Evolutionary conservation across 306 rosid species (phyloP).

Genomic region (Vigna trinervia): DNA sequence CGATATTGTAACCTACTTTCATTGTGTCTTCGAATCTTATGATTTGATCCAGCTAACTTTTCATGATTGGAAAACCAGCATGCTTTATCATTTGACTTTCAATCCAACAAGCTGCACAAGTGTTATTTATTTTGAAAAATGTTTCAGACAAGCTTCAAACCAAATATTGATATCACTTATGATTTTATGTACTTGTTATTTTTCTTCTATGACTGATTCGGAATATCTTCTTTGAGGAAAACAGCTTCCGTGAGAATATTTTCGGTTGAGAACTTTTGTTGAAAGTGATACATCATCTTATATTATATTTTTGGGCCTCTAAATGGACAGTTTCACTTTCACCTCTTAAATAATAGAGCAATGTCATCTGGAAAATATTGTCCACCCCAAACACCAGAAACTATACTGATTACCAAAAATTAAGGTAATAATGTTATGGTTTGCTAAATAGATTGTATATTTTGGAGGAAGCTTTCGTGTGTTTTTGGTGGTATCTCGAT

Average conservation of each 20-base stretch:
- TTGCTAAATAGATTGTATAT: too few relatives aligned
- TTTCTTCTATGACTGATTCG: constrained; percentile 19
- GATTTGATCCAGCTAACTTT: neutral
- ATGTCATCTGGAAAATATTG: neutral
- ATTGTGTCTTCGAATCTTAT: neutral
- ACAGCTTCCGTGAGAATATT: neutral
- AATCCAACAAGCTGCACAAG: neutral
- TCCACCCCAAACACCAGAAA: too few relatives aligned
- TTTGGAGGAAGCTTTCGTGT: too few relatives aligned
- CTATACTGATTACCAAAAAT: neutral
- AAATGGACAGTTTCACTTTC: neutral
- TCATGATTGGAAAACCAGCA: neutral
- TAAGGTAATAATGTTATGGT: neutral
- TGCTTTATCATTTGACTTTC: neutral
- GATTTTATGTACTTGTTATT: constrained; percentile 10
- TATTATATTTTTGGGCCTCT: neutral
- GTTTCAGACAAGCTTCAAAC: constrained; percentile 26
- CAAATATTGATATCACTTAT: constrained; percentile 29
- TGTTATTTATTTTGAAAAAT: neutral
- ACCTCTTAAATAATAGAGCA: neutral
- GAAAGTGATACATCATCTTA: constrained; percentile 10
- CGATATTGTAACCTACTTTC: neutral
- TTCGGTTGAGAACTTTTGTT: neutral
- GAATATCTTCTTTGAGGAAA: constrained; percentile 13
- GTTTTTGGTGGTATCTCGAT: too few relatives aligned